These are phyloP conservation scores for Entonaema liquescens DNA, from an alignment of 495 filamentous ascomycete species.

Conservation along the genomic window DNA sequence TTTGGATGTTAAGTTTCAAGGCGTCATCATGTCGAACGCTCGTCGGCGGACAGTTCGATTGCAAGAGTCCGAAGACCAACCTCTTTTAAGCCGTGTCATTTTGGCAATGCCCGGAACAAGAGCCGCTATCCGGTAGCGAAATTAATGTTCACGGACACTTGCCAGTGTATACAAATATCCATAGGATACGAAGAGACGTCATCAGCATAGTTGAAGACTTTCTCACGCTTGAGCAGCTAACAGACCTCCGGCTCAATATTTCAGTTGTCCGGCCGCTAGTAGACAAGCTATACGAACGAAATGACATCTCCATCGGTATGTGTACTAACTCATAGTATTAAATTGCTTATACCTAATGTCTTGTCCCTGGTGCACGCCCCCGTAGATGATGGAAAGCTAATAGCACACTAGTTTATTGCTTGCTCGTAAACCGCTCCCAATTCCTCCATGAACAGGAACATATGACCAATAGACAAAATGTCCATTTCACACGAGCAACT, in stretches of 20 bases:
- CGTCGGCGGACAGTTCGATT: slow-evolving; percentile 29
- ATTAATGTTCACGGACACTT: slow-evolving; percentile 53
- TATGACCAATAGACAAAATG: slow-evolving; percentile 73
- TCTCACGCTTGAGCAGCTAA: slow-evolving; percentile 69
- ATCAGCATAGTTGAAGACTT: slow-evolving; percentile 61
- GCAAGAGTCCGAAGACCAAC: slow-evolving; percentile 38
- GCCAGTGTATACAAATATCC: slow-evolving; percentile 63
- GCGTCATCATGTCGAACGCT: slow-evolving; percentile 28
- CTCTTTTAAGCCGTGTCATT: slow-evolving; percentile 38
- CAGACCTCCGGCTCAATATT: slow-evolving; percentile 74
- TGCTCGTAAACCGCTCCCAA: slow-evolving; percentile 74
- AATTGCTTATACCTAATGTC: neutral
- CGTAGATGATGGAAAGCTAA: slow-evolving; percentile 11
- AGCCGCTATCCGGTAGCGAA: slow-evolving; percentile 36
- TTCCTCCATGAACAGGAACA: slow-evolving; percentile 73
- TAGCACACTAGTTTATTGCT: slow-evolving; percentile 60
- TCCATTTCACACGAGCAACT: slow-evolving; percentile 70
- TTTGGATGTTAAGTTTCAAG: neutral
- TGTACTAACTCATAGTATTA: slow-evolving; percentile 3
- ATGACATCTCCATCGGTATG: slow-evolving; percentile 72
- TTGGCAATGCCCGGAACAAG: slow-evolving; percentile 35
- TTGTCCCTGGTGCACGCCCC: neutral
- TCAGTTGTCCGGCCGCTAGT: slow-evolving; percentile 73
- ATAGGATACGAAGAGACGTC: slow-evolving; percentile 62
- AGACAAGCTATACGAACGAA: slow-evolving; percentile 71